Evolutionary conservation across 2,329 filamentous ascomycete species (phyloP).

Genomic region (Pseudogymnoascus sp.): DNA sequence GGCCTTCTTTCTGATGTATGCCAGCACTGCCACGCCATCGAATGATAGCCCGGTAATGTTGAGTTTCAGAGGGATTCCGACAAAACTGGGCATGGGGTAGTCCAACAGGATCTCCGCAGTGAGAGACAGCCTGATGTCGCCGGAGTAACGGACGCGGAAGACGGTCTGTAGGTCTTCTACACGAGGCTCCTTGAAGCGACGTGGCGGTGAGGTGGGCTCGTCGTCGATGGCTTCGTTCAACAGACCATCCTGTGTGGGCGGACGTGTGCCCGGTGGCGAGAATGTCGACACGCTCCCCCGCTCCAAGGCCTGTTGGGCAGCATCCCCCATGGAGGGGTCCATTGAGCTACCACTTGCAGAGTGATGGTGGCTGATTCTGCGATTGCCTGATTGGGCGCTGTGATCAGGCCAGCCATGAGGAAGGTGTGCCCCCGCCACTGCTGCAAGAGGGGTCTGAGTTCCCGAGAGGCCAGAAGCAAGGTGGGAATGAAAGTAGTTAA

Average conservation of each 20-base stretch:
- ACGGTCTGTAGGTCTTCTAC: slow-evolving; percentile 88
- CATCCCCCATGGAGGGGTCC: slow-evolving; percentile 31
- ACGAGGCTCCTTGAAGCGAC: slow-evolving; percentile 60
- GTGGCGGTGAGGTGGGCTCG: slow-evolving; percentile 32
- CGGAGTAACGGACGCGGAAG: slow-evolving; percentile 80
- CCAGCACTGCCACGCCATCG: slow-evolving; percentile 86
- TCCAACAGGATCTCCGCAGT: slow-evolving; percentile 94
- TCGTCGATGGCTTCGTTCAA: slow-evolving; percentile 24
- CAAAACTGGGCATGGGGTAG: slow-evolving; percentile 97
- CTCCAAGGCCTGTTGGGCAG: slow-evolving; percentile 38
- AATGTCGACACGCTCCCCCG: slow-evolving; percentile 56
- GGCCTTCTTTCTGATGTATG: slow-evolving; percentile 78
- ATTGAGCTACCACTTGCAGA: slow-evolving; percentile 24
- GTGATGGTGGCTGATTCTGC: slow-evolving; percentile 20
- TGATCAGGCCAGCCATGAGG: slow-evolving; percentile 40
- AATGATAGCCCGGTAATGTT: slow-evolving; percentile 94
- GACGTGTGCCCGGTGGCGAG: slow-evolving; percentile 47
- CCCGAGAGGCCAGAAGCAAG: slow-evolving; percentile 63
- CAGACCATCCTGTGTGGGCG: slow-evolving; percentile 46
- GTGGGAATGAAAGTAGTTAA: slow-evolving; percentile 77
- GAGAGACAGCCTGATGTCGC: slow-evolving; percentile 77
- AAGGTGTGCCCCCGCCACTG: slow-evolving; percentile 64
- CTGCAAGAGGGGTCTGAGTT: slow-evolving; percentile 69
- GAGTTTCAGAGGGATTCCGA: slow-evolving; percentile 86
- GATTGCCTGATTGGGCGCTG: slow-evolving; percentile 15